phyloP scores from a whole-genome alignment of 345 rosid species.

The Acer yangbiense region DNA sequence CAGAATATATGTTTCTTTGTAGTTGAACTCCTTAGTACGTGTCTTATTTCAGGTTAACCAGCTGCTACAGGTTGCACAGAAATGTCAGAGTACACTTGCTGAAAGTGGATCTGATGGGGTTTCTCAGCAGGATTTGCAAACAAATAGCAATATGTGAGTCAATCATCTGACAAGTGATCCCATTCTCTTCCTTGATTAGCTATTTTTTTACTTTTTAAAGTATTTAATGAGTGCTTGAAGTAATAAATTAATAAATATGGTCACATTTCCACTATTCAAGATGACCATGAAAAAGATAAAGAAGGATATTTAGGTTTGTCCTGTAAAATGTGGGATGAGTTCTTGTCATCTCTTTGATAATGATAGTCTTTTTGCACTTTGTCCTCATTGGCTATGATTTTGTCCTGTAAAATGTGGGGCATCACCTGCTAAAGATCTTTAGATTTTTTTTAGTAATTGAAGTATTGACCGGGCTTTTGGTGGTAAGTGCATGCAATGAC shows the following conservation, averaged over 20 bases:
- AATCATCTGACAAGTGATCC: slow-evolving; percentile 1
- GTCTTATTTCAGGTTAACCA: slow-evolving; percentile 73
- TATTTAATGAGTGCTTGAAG: not conserved
- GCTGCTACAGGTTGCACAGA: slow-evolving; percentile 90
- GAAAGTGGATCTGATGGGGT: slow-evolving; percentile 91
- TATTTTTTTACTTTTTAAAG: not conserved
- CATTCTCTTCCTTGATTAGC: not conserved
- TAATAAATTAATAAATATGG: not conserved
- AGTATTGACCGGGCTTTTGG: not conserved
- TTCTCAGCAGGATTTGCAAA: slow-evolving; percentile 87
- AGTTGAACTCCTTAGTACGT: not conserved
- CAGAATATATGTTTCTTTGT: too few species aligned
- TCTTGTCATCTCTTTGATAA: not conserved
- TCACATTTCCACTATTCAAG: not conserved
- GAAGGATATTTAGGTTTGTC: not conserved
- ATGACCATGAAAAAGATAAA: not conserved
- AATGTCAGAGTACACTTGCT: slow-evolving; percentile 90
- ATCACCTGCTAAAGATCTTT: not conserved
- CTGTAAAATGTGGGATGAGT: not conserved
- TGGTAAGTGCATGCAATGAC: not conserved
- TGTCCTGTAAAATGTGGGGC: not conserved
- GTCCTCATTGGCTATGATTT: not conserved
- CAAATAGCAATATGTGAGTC: slow-evolving; percentile 89
- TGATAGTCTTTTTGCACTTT: not conserved
- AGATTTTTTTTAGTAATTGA: not conserved